Base-by-base conservation (phyloP, 2,329 filamentous ascomycete genomes). In the Penicillium olsonii region DNA sequence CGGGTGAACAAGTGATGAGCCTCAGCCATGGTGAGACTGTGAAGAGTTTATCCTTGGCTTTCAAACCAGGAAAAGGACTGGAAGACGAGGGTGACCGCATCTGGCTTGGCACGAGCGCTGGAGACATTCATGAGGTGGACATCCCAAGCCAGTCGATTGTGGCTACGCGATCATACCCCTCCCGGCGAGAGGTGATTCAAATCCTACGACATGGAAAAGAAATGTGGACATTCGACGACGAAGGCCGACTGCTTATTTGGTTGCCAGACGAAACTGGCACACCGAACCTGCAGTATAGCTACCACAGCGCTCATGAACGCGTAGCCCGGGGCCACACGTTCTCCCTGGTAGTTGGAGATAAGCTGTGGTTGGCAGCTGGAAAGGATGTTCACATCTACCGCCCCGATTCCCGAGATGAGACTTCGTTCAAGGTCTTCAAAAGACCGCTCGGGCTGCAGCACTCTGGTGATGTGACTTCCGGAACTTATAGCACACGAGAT, bases 161-260 rank as follows among this genome's bases (percentile, higher is more conserved):
- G 12, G 78, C 81, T 22, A 87, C 81, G 15, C 89, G 87, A 61
- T 74, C 81, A 42, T 88, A 88, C 2, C 94, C 97, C 62, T 84
- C 85, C 7, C 84, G 89, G 35, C 81, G 84, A 53, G 89, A 95
- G 59, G 82, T 99, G 42, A 82, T 89, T 55, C 90, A 85, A 61
- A 95, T 99, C 35, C 87, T 90, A 65, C 84, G 94, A 33, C 87
- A 95, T 68, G 87, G 84, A 54, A 90, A 90, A 58, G 89, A 96
- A 63, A 83, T 99, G 68, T 99, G 94, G 94, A 92, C 92, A 0
- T 70, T 99, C 40, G 94, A 97, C 66, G 92, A 96, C 56, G 84
- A 87, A 39, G 94, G 94, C 10, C 88, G 87, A 38, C 75, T 99
- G 12, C 85, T 90, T 57, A 82, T 97, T 5, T 99, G 94, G 94